These are phyloP conservation scores for Malania oleifera DNA, from an alignment of 164 flowering plant genomes.

Conservation along the genomic window DNA sequence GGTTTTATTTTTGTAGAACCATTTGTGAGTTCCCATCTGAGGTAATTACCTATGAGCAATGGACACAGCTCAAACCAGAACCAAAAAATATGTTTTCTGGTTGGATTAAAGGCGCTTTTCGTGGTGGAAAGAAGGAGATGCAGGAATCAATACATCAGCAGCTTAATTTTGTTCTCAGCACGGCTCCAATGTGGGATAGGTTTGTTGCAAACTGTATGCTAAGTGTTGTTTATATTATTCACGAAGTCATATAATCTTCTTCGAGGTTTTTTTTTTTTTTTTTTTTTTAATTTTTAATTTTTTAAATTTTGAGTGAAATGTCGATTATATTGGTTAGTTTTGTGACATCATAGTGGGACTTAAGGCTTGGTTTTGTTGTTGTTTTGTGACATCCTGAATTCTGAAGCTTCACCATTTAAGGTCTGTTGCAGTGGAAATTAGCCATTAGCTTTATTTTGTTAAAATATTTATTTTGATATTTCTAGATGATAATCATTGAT, in stretches of 20 bases:
- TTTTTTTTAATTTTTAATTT: not conserved
- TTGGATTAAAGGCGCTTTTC: conserved; percentile 80
- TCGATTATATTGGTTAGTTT: not conserved
- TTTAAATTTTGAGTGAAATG: no score
- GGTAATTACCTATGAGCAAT: conserved; percentile 72
- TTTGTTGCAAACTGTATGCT: conserved; percentile 22
- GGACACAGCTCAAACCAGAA: conserved; percentile 63
- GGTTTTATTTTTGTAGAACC: conserved; percentile 36
- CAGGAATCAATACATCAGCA: conserved; percentile 56
- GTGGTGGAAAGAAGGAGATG: conserved; percentile 65
- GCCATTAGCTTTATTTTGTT: no score
- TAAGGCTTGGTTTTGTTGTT: no score
- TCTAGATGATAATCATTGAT: no score
- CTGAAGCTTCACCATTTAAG: no score
- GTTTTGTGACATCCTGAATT: no score
- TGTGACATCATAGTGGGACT: not conserved
- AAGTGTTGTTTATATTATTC: not conserved
- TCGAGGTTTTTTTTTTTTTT: not conserved
- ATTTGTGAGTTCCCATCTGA: conserved; percentile 55
- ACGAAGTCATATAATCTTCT: not conserved
- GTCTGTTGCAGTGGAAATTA: no score
- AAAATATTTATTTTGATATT: no score
- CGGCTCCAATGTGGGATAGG: conserved; percentile 98
- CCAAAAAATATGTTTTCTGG: conserved; percentile 50
- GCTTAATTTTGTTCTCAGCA: conserved; percentile 58